Evolutionary conservation across 2,329 filamentous ascomycete genomes (phyloP), one percentile per base, ranked within the genome.

Genomic region (Arthroderma sp.): DNA sequence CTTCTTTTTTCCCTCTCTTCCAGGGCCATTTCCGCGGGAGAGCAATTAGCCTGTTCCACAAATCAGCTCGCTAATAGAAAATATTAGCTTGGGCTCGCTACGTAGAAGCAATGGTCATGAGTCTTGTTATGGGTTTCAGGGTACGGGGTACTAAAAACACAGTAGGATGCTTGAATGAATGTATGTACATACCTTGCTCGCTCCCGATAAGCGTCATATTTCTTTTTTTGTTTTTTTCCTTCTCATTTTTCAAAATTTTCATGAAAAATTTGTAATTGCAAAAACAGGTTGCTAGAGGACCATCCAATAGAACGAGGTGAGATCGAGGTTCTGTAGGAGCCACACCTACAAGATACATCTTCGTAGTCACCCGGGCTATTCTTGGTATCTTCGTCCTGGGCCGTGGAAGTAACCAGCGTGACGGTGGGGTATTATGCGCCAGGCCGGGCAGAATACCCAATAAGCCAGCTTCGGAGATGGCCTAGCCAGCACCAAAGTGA

Each of bases 401-500:
- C n/a, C 51, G 51, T 54, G 51, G 51, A 54, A 54, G 23, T 54
- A 38, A 39, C 21, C 37, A 37, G 33, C 9, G 21, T 23, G 21
- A 15, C 11, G 21, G 37, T 43, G 54, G 54, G 38, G 54, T 44
- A 44, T 55, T 33, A 55, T 43, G 52, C 52, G 25, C 25, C 54
- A 55, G 54, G 15, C 54, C 39, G 35, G 38, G 25, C 38, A 33
- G 44, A 43, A 28, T 21, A 9, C 38, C 54, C 54, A 55, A 55
- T 55, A 21, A 55, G 37, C 39, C 31, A 56, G 51, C 31, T 47
- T 58, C 56, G 56, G 59, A 58, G 56, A 52, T 60, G 52, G 37
- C 54, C 41, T 43, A 44, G 39, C 52, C 56, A 57, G 49, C 57
- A 38, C 19, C 44, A 28, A 25, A 25, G n/a, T n/a, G 19, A 19